phyloP scores from a whole-genome alignment of 345 rosid genomes.

The Citrus inodora region DNA sequence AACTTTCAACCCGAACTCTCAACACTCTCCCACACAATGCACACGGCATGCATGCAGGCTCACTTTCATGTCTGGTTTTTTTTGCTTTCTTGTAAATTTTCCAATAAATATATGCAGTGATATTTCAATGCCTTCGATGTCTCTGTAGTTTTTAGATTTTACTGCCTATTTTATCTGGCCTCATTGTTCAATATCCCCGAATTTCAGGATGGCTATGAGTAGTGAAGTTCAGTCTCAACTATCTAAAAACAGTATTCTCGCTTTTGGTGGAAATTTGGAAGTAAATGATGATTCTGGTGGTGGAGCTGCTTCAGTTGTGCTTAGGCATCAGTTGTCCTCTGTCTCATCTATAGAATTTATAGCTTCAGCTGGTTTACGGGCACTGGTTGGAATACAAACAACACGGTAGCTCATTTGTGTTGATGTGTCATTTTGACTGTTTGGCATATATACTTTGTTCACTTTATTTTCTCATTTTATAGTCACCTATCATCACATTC shows the following conservation, averaged over 20 bases:
- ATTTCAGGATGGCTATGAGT: slow-evolving; percentile 80
- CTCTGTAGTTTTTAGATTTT: not conserved
- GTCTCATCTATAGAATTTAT: slow-evolving; percentile 72
- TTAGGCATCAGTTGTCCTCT: slow-evolving; percentile 73
- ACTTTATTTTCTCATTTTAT: slow-evolving; percentile 22
- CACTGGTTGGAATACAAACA: slow-evolving; percentile 70
- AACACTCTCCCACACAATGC: not conserved
- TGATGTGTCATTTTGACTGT: not conserved
- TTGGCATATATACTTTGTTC: not conserved
- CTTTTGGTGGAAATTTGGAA: slow-evolving; percentile 75
- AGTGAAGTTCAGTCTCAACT: slow-evolving; percentile 78
- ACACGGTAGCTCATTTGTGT: slow-evolving; percentile 53
- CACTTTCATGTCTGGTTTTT: not conserved
- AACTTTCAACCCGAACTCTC: not conserved
- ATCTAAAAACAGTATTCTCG: slow-evolving; percentile 65
- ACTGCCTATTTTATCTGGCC: slow-evolving; percentile 2
- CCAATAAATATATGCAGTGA: not conserved
- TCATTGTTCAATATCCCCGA: slow-evolving; percentile 19
- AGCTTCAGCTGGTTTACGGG: slow-evolving; percentile 75
- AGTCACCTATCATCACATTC: slow-evolving; percentile 81
- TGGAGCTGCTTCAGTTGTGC: slow-evolving; percentile 57
- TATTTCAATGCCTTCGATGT: not conserved
- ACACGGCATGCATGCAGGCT: not conserved
- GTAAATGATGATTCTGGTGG: slow-evolving; percentile 70
- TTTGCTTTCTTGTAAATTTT: not conserved